phyloP scores from a whole-genome alignment of 129 eudicot genomes.

The Tagetes erecta region DNA sequence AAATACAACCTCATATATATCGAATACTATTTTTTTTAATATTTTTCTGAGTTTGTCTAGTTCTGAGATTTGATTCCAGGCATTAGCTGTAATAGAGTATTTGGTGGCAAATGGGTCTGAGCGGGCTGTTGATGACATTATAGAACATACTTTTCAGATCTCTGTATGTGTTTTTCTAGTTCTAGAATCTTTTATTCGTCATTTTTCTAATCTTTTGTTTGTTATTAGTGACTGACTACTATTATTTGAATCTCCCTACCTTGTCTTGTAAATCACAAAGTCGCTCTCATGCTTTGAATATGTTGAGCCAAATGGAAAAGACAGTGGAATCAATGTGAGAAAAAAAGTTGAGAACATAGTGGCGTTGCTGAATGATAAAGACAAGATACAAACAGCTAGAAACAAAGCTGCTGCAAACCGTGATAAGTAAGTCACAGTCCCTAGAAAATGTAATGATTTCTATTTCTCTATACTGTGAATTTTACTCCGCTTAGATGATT shows the following conservation, averaged over 20 bases:
- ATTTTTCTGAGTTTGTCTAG: conserved; percentile 10
- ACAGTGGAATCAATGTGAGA: conserved; percentile 89
- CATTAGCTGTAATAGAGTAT: conserved; percentile 94
- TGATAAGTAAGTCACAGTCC: conserved; percentile 65
- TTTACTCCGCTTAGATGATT: conserved; percentile 9
- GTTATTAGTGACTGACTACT: conserved; percentile 11
- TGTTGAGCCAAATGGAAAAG: conserved; percentile 96
- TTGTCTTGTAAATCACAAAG: conserved; percentile 37
- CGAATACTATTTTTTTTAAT: conserved; percentile 6
- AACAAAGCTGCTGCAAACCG: conserved; percentile 93
- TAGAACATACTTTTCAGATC: conserved; percentile 94
- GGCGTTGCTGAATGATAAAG: conserved; percentile 77
- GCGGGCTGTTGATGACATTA: conserved; percentile 95
- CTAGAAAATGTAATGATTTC: not conserved
- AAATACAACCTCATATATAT: conserved; percentile 13
- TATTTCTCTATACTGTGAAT: conserved; percentile 4
- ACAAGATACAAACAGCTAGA: conserved; percentile 87
- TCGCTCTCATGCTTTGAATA: conserved; percentile 86
- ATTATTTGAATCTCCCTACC: conserved; percentile 7
- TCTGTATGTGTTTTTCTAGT: conserved; percentile 60
- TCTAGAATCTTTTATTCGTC: conserved; percentile 6
- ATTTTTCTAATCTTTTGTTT: not conserved
- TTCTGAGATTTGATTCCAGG: conserved; percentile 47
- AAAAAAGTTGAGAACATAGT: conserved; percentile 93
- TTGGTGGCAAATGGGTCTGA: conserved; percentile 98